phyloP scores from a whole-genome alignment of 306 rosid species.

The Trifolium subterraneum region DNA sequence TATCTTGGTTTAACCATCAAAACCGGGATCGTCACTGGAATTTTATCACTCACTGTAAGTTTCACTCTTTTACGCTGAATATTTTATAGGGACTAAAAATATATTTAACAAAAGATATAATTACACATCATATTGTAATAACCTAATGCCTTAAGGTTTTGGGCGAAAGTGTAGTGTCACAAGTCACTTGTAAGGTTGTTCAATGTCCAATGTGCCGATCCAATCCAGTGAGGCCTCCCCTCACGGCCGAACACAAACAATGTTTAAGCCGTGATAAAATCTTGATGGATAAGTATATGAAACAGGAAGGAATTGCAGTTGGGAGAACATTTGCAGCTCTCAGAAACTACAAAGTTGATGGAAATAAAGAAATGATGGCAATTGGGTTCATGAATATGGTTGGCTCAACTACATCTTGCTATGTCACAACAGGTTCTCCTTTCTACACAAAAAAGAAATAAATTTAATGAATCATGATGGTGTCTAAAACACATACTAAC shows the following conservation, averaged over 20 bases:
- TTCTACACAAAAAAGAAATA: background rate
- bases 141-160: too few relatives aligned
- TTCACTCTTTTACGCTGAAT: background rate
- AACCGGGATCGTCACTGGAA: slow-evolving; percentile 78
- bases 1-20: slow-evolving; percentile 62
- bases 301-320: slow-evolving; percentile 96
- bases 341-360: slow-evolving; percentile 82
- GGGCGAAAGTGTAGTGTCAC: too few relatives aligned
- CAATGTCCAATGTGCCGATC: too few relatives aligned
- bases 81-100: background rate
- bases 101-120: background rate
- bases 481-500: slow-evolving; percentile 11
- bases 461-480: background rate
- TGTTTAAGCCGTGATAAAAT: background rate
- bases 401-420: slow-evolving; percentile 88
- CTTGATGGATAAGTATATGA: background rate
- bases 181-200: too few relatives aligned
- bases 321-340: slow-evolving; percentile 90
- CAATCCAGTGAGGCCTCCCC: too few relatives aligned
- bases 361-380: slow-evolving; percentile 98
- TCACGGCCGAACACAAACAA: too few relatives aligned
- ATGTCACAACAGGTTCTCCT: slow-evolving; percentile 75
- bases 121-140: background rate
- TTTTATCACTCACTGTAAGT: slow-evolving; percentile 81
- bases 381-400: slow-evolving; percentile 87